phyloP scores from a whole-genome alignment of 345 rosid genomes.

The Citropsis articulata region DNA sequence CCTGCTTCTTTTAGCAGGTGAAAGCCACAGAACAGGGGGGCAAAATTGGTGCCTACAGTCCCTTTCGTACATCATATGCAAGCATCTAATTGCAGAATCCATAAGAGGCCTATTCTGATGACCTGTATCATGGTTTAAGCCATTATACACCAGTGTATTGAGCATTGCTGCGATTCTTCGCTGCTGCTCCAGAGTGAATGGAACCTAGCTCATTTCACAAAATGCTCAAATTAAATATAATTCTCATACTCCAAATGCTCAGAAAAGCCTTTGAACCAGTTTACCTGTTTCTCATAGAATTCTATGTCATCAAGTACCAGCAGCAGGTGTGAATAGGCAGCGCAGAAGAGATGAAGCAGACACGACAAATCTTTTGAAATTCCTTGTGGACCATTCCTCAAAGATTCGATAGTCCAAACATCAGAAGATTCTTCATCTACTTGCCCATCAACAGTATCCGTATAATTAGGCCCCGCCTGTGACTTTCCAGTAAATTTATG shows the following conservation, averaged over 20 bases:
- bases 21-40: conserved; percentile 85
- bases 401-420: conserved; percentile 67
- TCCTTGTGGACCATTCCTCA: conserved; percentile 70
- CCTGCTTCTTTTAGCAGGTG: conserved; percentile 77
- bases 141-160: conserved; percentile 84
- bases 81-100: conserved; percentile 85
- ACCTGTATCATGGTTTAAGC: conserved; percentile 47
- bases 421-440: conserved; percentile 43
- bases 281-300: conserved; percentile 97
- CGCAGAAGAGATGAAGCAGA: conserved; percentile 87
- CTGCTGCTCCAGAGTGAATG: conserved; percentile 81
- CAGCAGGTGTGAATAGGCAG: conserved; percentile 83
- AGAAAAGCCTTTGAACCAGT: neutral
- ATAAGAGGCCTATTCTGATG: conserved; percentile 59
- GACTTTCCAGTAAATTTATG: conserved; percentile 80
- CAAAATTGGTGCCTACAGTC: conserved; percentile 93
- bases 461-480: conserved; percentile 20
- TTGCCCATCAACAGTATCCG: conserved; percentile 1
- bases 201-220: conserved; percentile 54
- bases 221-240: conserved; percentile 21
- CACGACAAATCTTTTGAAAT: conserved; percentile 67
- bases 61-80: conserved; percentile 93
- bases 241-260: conserved; percentile 5
- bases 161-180: conserved; percentile 73
- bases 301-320: conserved; percentile 98